Percentiles rank a stretch among this genome's conserved stretches.
These are phyloP conservation scores for Oenanthe sinensis DNA, from an alignment of 129 eudicot genomes.

Conservation along the genomic window DNA sequence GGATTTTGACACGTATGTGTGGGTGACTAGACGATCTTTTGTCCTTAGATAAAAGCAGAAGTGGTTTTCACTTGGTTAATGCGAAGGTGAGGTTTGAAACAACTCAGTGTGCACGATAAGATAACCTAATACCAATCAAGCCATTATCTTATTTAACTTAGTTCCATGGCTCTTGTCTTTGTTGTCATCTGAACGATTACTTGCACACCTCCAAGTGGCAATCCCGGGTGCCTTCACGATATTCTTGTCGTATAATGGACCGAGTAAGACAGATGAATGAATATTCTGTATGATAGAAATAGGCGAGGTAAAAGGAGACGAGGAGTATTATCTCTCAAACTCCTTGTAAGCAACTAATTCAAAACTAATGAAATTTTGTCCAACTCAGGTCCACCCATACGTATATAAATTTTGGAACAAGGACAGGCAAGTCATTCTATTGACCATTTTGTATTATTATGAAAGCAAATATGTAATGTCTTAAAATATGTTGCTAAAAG, in stretches of 20 bases:
- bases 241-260: constrained; percentile 15
- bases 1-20: too few relatives aligned
- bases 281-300: background rate
- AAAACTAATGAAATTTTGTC: background rate
- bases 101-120: background rate
- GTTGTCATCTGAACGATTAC: constrained; percentile 18
- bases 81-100: constrained; percentile 2
- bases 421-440: constrained; percentile 31
- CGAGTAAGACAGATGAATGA: constrained; percentile 7
- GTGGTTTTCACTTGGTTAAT: background rate
- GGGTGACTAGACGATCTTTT: background rate
- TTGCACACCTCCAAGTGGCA: constrained; percentile 73
- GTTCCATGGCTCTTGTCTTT: constrained; percentile 16
- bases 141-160: constrained; percentile 7
- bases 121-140: background rate
- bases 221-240: constrained; percentile 21
- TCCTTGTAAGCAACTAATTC: background rate
- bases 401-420: background rate
- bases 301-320: background rate
- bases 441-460: background rate
- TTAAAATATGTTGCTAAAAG: constrained; percentile 13
- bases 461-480: constrained; percentile 9
- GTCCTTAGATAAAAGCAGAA: background rate
- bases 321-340: constrained; percentile 2
- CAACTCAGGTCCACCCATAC: background rate